Conservation (phyloP, 345 rosid genomes). For the rapeseed (Brassica napus) region Da-Ae NC_063450.1:8596501-8597000, state of each 20-base stretch:
- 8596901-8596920: conserved; percentile 79
- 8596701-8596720: conserved; percentile 46
- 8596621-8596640: conserved; percentile 85
- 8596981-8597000: background rate
- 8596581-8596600: conserved; percentile 59
- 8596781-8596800: conserved; percentile 44
- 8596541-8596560: conserved; percentile 38
- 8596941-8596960: conserved; percentile 61
- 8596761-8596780: conserved; percentile 49
- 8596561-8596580: conserved; percentile 46
- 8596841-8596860: conserved; percentile 42
- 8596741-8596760: conserved; percentile 40
- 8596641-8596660: conserved; percentile 80
- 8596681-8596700: conserved; percentile 49
- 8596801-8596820: conserved; percentile 34
- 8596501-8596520: conserved; percentile 28
- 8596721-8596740: conserved; percentile 35
- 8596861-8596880: conserved; percentile 26
- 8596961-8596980: conserved; percentile 53
- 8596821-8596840: conserved; percentile 32
- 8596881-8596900: conserved; percentile 43
- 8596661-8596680: conserved; percentile 69
- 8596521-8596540: conserved; percentile 54
- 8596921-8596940: conserved; percentile 82
- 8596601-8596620: conserved; percentile 78